Evolutionary conservation across 164 flowering plant genomes (phyloP), one percentile per base, ranked within the genome.

Genomic region (Annona cherimola): DNA sequence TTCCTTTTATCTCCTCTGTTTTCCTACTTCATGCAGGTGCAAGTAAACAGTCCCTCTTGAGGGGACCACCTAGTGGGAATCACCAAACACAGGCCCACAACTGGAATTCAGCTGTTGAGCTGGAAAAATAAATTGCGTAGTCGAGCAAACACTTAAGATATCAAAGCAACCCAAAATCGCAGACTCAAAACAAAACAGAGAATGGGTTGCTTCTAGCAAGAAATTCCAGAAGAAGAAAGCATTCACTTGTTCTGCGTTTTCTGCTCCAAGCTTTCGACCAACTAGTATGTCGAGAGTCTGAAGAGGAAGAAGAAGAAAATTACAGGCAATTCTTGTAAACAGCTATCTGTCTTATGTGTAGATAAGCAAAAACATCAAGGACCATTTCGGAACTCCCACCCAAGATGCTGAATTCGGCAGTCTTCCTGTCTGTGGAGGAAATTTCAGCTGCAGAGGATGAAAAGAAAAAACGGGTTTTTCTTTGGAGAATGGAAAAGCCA

Each of bases 351-450:
- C n/a, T 14, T 3, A 18, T 12, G 4, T 16, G 44, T 16, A 19
- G 18, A 66, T 3, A 42, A 14, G 45, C 39, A 18, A 45, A 26
- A 68, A 19, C 35, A 40, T 68, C 39, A 46, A 35, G 5, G 12
- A 46, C 59, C 60, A 26, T 60, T 20, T 8, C 60, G 8, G 46
- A 6, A 46, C 11, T 44, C 20, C 14, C 26, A 46, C 45, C 70
- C 61, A 19, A 68, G 70, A 68, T 8, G 35, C 69, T 50, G 40
- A 43, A 66, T 12, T 63, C 66, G 35, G 66, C 69, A 67, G 18
- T 14, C 12, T 18, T 41, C 45, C 11, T 5, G 6, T 55, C 41
- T 12, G 44, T 63, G 16, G 41, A 11, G 16, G 67, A 63, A 3
- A 63, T 63, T 63, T 40, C 54, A 42, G 69, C 26, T 42, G 16